Evolutionary conservation across 1,284 basidiomycete species (phyloP).

Genomic region (Ustilago cynodontis): DNA sequence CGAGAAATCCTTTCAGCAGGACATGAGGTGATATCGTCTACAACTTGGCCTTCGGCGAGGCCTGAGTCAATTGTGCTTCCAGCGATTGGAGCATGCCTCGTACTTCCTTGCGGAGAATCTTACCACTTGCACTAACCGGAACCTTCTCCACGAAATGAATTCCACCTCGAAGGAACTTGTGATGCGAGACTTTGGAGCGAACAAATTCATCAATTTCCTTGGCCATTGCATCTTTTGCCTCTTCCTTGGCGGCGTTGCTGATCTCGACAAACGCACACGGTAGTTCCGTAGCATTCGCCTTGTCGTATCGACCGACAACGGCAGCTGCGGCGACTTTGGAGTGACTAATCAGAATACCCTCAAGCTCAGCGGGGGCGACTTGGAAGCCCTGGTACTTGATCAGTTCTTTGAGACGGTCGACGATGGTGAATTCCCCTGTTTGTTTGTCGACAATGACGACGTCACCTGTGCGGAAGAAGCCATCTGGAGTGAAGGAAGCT

Average conservation of each 20-base stretch:
- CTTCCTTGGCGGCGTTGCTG: neutral
- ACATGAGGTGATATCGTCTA: neutral
- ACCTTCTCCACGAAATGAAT: constrained; percentile 41
- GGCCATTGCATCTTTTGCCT: constrained; percentile 6
- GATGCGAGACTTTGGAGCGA: constrained; percentile 33
- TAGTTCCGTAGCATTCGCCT: constrained; percentile 50
- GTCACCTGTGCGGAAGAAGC: constrained; percentile 66
- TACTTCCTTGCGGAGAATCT: constrained; percentile 46
- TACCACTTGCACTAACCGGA: constrained; percentile 51
- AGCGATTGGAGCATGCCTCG: constrained; percentile 18
- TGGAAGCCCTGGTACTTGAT: constrained; percentile 68
- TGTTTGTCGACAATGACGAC: constrained; percentile 47
- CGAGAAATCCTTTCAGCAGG: neutral
- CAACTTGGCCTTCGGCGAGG: constrained; percentile 23
- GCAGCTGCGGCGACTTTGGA: constrained; percentile 57
- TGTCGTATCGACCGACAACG: constrained; percentile 56
- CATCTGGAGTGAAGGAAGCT: constrained; percentile 77
- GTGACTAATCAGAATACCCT: constrained; percentile 50
- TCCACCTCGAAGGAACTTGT: constrained; percentile 52
- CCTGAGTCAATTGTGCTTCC: constrained; percentile 9
- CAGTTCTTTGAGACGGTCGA: constrained; percentile 65
- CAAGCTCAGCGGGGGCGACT: constrained; percentile 65
- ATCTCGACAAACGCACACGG: constrained; percentile 48
- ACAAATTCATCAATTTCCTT: constrained; percentile 41
- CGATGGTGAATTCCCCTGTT: constrained; percentile 54